These are phyloP conservation scores for Coemansia sp. DNA, from an alignment of 192 early-diverging fungal species.

Conservation along the genomic window DNA sequence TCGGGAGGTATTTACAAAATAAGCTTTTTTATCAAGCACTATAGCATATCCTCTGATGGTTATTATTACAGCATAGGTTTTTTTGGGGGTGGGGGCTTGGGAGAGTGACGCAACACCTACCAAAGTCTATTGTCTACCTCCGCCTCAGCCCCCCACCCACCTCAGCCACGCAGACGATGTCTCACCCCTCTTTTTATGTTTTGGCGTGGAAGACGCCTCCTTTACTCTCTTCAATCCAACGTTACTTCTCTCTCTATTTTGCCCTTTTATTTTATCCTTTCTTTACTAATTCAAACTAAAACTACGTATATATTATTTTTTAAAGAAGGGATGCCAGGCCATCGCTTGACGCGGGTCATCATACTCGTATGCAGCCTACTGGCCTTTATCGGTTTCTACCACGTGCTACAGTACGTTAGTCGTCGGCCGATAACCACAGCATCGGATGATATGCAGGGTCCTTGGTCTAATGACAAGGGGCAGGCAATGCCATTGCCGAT, in stretches of 20 bases:
- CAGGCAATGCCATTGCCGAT: neutral
- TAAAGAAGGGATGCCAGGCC: neutral
- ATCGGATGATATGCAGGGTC: neutral
- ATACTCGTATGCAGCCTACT: constrained; percentile 1
- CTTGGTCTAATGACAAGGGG: neutral
- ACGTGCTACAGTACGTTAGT: neutral
- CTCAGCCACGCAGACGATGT: neutral
- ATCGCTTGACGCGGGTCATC: neutral
- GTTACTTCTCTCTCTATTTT: neutral
- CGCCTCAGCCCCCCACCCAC: neutral
- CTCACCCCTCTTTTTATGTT: neutral
- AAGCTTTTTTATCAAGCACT: neutral
- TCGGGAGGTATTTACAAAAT: neutral
- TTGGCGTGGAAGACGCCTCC: neutral
- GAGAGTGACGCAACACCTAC: neutral
- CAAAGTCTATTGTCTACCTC: neutral
- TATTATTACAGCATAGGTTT: neutral
- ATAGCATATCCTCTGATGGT: neutral
- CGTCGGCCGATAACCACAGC: neutral
- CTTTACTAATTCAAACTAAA: neutral
- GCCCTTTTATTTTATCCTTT: neutral
- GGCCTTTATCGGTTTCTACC: constrained; percentile 8
- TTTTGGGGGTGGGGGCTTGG: neutral
- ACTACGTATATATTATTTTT: neutral
- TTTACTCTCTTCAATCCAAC: neutral